Conservation (phyloP, 306 rosid species). For the Ceratonia siliqua region DNA sequence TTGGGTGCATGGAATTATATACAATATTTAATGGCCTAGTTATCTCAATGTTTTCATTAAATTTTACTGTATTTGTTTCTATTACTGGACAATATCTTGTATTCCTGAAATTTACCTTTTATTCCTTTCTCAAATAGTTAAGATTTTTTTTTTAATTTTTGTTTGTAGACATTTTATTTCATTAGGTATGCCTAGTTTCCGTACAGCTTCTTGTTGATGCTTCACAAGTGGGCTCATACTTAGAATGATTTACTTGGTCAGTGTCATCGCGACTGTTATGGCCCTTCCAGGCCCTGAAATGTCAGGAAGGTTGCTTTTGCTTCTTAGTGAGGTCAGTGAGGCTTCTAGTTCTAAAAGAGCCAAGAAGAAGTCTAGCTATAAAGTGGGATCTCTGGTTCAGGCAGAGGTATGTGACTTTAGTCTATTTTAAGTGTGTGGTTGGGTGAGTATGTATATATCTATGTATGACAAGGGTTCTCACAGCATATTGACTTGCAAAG, state of each 20-base stretch:
- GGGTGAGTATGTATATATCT: background rate
- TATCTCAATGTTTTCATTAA: background rate
- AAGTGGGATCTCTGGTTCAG: conserved; percentile 83
- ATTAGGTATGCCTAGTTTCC: background rate
- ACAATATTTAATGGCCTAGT: background rate
- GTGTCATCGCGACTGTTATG: conserved; percentile 73
- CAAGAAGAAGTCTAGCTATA: conserved; percentile 67
- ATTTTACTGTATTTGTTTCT: background rate
- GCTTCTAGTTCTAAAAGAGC: conserved; percentile 73
- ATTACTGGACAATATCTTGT: background rate
- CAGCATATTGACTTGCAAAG: background rate
- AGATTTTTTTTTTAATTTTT: background rate
- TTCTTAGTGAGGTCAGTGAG: conserved; percentile 55
- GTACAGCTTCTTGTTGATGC: background rate
- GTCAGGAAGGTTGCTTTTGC: conserved; percentile 71
- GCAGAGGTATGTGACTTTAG: conserved; percentile 71
- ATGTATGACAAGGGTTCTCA: conserved; percentile 9
- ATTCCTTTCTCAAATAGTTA: background rate
- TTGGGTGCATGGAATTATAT: background rate
- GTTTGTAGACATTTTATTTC: background rate
- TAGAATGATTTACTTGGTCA: conserved; percentile 45
- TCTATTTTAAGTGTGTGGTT: background rate
- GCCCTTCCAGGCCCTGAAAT: conserved; percentile 81
- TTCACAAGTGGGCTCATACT: conserved; percentile 21
- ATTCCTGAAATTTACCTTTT: conserved; percentile 4